Percentiles rank a stretch among this genome's conserved stretches.
These are phyloP conservation scores for Ascodesmis nigricans DNA, from an alignment of 495 filamentous ascomycete genomes.

Conservation along the genomic window DNA sequence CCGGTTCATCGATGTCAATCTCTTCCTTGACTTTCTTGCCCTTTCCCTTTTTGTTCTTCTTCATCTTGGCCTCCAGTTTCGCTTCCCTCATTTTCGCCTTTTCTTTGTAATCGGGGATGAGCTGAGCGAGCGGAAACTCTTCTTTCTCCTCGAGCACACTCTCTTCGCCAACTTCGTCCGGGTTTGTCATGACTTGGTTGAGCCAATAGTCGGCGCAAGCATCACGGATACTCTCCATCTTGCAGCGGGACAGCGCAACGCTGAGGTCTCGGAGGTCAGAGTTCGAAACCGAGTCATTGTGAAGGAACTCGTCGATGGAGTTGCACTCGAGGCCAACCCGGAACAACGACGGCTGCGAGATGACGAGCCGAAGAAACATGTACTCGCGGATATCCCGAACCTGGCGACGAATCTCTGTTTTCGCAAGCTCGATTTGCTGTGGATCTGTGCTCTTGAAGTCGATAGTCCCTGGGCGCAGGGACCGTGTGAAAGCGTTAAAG, in stretches of 20 bases:
- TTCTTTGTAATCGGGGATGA: constrained; percentile 7
- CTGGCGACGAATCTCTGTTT: constrained; percentile 23
- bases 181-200: constrained; percentile 23
- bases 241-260: constrained; percentile 27
- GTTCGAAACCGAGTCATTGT: constrained; percentile 24
- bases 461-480: not conserved
- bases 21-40: constrained; percentile 5
- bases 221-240: constrained; percentile 29
- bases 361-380: constrained; percentile 30
- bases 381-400: constrained; percentile 27
- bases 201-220: constrained; percentile 30
- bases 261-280: constrained; percentile 30
- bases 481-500: no score
- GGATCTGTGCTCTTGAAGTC: not conserved
- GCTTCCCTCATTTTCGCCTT: no score
- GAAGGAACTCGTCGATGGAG: constrained; percentile 29
- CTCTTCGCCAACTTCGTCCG: constrained; percentile 7
- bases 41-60: constrained; percentile 7
- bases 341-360: constrained; percentile 28
- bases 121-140: constrained; percentile 8
- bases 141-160: constrained; percentile 2
- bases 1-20: constrained; percentile 5
- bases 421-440: constrained; percentile 24
- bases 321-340: constrained; percentile 25
- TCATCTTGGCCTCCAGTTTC: no score